phyloP scores from a whole-genome alignment of 1,139 yeast species.

The Yamadazyma aaseri region DNA sequence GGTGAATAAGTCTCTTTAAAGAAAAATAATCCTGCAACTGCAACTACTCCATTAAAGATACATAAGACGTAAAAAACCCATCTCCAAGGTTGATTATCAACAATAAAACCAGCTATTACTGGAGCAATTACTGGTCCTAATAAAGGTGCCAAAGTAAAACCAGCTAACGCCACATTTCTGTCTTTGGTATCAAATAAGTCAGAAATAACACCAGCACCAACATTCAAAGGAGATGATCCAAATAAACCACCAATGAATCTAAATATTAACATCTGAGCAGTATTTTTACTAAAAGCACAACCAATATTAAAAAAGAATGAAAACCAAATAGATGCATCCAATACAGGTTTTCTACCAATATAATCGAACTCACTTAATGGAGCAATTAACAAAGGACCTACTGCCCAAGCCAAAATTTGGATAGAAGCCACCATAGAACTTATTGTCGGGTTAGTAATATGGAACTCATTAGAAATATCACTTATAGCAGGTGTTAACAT shows the following conservation, averaged over 20 bases:
- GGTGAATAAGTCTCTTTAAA: conserved; percentile 44
- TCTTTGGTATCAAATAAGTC: conserved; percentile 39
- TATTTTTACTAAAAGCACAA: conserved; percentile 40
- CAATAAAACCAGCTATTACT: conserved; percentile 55
- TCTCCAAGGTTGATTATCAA: conserved; percentile 43
- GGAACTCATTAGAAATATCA: conserved; percentile 33
- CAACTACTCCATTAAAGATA: conserved; percentile 42
- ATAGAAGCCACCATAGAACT: conserved; percentile 43
- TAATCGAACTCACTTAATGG: conserved; percentile 45
- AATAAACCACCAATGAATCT: conserved; percentile 41
- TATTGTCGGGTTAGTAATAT: conserved; percentile 29
- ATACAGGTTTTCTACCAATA: conserved; percentile 40
- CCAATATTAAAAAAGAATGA: conserved; percentile 38
- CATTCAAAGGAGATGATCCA: conserved; percentile 45
- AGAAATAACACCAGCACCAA: conserved; percentile 44
- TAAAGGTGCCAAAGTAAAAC: conserved; percentile 42
- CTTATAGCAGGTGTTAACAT: conserved; percentile 45
- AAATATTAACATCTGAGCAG: conserved; percentile 40
- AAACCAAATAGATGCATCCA: conserved; percentile 38
- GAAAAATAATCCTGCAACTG: conserved; percentile 33
- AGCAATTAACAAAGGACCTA: conserved; percentile 45
- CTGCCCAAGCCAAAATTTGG: conserved; percentile 47
- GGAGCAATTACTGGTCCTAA: conserved; percentile 68
- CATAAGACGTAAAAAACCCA: conserved; percentile 46
- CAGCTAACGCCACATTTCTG: conserved; percentile 41